These are phyloP conservation scores for Zymoseptoria passerinii DNA, from an alignment of 2,329 filamentous ascomycete species.

Conservation along the genomic window DNA sequence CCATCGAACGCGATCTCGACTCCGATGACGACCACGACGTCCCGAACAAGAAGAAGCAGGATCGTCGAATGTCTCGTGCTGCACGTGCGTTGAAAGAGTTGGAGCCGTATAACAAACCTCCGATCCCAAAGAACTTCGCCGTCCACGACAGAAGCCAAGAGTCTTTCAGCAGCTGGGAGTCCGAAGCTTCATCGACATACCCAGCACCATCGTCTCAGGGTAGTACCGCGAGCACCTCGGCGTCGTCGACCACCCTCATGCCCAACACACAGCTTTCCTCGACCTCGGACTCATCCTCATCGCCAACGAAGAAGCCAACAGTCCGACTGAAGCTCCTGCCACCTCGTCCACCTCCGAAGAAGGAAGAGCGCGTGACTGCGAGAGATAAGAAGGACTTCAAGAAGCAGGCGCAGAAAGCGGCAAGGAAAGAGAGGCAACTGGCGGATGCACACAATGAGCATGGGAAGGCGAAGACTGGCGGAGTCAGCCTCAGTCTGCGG, in stretches of 20 bases:
- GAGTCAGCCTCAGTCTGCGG: conserved; percentile 24
- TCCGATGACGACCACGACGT: conserved; percentile 43
- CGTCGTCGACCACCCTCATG: conserved; percentile 9
- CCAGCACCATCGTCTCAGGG: conserved; percentile 20
- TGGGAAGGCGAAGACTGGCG: conserved; percentile 14
- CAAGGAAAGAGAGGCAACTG: conserved; percentile 32
- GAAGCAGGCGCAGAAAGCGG: conserved; percentile 36
- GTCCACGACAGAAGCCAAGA: conserved; percentile 29
- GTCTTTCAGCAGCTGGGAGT: conserved; percentile 27
- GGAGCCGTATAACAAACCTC: background rate
- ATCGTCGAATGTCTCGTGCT: conserved; percentile 38
- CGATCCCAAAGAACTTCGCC: conserved; percentile 16
- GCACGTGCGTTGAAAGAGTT: conserved; percentile 28
- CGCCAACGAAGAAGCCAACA: conserved; percentile 15
- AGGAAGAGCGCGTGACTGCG: conserved; percentile 24
- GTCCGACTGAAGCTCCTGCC: conserved; percentile 30
- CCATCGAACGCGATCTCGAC: conserved; percentile 45
- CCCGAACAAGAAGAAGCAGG: conserved; percentile 49
- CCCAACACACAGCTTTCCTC: conserved; percentile 7
- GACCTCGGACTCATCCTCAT: conserved; percentile 4
- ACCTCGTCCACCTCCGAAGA: conserved; percentile 23
- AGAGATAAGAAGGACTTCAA: conserved; percentile 33
- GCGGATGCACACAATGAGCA: conserved; percentile 10
- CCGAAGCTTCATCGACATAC: conserved; percentile 24
- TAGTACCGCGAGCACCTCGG: conserved; percentile 12